Percentiles rank a stretch among this genome's conserved stretches.
Conservation (phyloP, 225 moss, liverwort and hornwort genomes). For the Marchantia polymorpha region DNA sequence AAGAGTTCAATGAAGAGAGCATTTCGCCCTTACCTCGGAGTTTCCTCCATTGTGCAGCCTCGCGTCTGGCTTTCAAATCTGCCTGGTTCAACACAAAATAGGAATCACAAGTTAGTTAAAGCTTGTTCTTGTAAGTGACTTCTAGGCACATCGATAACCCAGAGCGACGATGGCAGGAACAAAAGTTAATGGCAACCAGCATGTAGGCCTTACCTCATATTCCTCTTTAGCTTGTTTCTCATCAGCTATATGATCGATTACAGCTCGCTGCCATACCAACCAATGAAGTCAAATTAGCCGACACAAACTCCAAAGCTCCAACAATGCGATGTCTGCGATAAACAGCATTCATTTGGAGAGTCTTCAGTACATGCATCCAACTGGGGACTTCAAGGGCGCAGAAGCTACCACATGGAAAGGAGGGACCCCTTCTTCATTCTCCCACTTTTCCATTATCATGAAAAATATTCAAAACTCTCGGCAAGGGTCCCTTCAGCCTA, state of each 20-base stretch:
- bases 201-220: slow-evolving; percentile 51
- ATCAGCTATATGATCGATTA: slow-evolving; percentile 76
- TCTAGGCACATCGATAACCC: background rate
- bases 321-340: background rate
- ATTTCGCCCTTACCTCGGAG: slow-evolving; percentile 49
- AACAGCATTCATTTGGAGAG: background rate
- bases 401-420: background rate
- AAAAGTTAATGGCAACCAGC: background rate
- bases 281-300: slow-evolving; percentile 11
- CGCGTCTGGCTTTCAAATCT: slow-evolving; percentile 65
- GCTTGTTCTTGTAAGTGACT: background rate
- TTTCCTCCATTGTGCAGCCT: slow-evolving; percentile 96
- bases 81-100: slow-evolving; percentile 41
- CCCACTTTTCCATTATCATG: background rate
- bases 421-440: background rate
- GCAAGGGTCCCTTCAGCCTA: background rate
- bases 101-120: background rate
- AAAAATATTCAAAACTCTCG: background rate
- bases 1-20: background rate
- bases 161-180: background rate
- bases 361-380: background rate
- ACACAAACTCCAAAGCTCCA: slow-evolving; percentile 12
- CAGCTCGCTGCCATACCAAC: slow-evolving; percentile 62
- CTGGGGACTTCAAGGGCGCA: background rate
- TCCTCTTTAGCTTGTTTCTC: slow-evolving; percentile 74